Evolutionary conservation across 1,284 basidiomycete species (phyloP), one percentile per base, ranked within the genome.

Genomic region (Tranzscheliella williamsii): DNA sequence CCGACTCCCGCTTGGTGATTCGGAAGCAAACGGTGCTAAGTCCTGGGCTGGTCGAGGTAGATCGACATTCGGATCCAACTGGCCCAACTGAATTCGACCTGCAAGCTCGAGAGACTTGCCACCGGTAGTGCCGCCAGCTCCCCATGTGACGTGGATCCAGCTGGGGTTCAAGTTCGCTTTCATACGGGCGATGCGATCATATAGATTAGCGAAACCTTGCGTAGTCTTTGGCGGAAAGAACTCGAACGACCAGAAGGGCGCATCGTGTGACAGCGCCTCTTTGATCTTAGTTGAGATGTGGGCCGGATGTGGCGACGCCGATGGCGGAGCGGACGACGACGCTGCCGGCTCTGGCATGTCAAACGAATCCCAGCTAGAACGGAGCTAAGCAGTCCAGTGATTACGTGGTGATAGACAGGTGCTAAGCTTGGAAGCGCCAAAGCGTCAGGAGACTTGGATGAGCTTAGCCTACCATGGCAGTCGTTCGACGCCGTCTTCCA

Each of bases 211-310:
- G 89, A 89, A 55, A 89, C 93, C 85, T 90, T 78, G 87, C 76
- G 90, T 87, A 35, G 93, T 96, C 52, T 90, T 84, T 3, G 93
- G 92, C 24, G 93, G 93, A 76, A 97, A 97, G 84, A 95, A 96
- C 90, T 79, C 92, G 88, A 8, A 89, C 87, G 78, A 86, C 64
- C 63, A 71, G n/a, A 66, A 46, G 15, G 65, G 62, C 7, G 33
- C 37, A 56, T 68, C 61, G 8, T 36, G 27, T 0, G 54, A 18
- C 3, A 38, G 24, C 17, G 53, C 46, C 7, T 40, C 16, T 22
- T 34, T 22, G 18, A 65, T 56, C 15, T 61, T 61, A 39, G 52
- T 38, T 20, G 63, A 49, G 46, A 66, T 56, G 41, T 66, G 63
- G 21, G 57, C 49, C 27, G 63, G 56, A n/a, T 66, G 44, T 4